Conservation (phyloP, 768 basidiomycete genomes). For the Leccinum olivaceopallidum region DNA sequence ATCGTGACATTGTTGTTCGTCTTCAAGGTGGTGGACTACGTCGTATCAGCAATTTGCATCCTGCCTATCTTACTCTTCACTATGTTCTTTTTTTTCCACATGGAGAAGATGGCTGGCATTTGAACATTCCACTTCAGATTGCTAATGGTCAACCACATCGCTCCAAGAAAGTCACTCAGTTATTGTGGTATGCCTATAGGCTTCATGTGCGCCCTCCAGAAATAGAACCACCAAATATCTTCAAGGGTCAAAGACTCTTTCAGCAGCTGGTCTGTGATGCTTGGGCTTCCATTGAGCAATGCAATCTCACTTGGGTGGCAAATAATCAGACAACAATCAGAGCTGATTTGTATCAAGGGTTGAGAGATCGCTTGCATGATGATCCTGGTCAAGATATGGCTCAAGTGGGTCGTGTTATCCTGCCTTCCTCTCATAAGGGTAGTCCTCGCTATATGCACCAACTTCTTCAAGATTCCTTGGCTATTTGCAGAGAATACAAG, state of each 20-base stretch:
- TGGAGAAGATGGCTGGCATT: not conserved
- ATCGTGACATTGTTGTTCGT: not conserved
- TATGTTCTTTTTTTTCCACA: not conserved
- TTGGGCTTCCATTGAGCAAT: not conserved
- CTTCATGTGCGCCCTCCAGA: not conserved
- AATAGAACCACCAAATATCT: not conserved
- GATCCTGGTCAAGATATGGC: not conserved
- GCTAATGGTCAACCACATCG: not conserved
- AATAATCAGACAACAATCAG: not conserved
- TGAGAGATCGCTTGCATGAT: not conserved
- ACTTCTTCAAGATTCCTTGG: conserved; percentile 46
- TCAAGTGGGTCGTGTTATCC: not conserved
- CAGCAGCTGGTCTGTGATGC: not conserved
- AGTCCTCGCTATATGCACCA: conserved; percentile 45
- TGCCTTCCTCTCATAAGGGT: conserved; percentile 41
- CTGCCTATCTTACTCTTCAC: not conserved
- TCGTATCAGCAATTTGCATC: not conserved
- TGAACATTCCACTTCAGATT: not conserved
- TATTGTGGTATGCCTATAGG: not conserved
- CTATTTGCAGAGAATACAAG: conserved; percentile 37
- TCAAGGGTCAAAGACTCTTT: not conserved
- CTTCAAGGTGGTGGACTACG: not conserved
- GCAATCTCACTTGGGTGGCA: not conserved
- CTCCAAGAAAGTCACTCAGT: not conserved
- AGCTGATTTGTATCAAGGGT: not conserved